Base-by-base conservation (phyloP, 495 filamentous ascomycete species). In the Apiosordaria backusii region DNA sequence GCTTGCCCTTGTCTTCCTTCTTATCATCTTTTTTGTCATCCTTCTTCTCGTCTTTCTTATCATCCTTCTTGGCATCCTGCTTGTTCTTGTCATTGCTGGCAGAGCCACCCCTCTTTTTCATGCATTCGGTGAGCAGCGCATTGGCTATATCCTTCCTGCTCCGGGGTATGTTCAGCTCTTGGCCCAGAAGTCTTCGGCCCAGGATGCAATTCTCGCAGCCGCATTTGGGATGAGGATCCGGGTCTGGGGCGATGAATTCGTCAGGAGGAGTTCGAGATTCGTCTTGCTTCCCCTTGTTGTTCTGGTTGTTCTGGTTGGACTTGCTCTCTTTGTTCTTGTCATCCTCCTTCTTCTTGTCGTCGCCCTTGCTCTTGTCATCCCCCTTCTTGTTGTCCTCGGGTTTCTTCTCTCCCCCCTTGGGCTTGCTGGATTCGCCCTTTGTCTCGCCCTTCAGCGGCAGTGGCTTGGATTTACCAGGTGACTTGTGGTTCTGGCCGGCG, bases 241-340 rank as follows among this genome's bases (percentile, higher is more conserved):
- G 52, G 10, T 55, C 52, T 4, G 52, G 52, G n/a, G 22, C 7
- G 52, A 55, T 18, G 18, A 9, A 21, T 5, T 55, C 52, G 52
- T 55, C 52, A 55, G n/a, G 4, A 18, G 22, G 1, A 15, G 2
- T 15, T 15, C 18, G 54, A 24, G 18, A 4, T n/a, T 53, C 19
- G 19, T 63, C 29, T 26, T 67, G 67, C 19, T 58, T 64, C 23
- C n/a, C 66, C 67, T 27, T 54, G 26, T 65, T 63, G 35, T 25
- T 54, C 22, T 63, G 58, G 50, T 21, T 22, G n/a, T 27, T 29
- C 15, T 57, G n/a, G 4, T 63, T 60, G 3, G 64, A 29, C 18
- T 67, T 63, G 21, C 21, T 55, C 16, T 19, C n/a, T 55, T 68
- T 71, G 18, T 68, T 62, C 52, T 68, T 50, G 24, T 58, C 10